Base-by-base conservation (phyloP, 805 yeast species). In the Lipomyces sp. region DNA sequence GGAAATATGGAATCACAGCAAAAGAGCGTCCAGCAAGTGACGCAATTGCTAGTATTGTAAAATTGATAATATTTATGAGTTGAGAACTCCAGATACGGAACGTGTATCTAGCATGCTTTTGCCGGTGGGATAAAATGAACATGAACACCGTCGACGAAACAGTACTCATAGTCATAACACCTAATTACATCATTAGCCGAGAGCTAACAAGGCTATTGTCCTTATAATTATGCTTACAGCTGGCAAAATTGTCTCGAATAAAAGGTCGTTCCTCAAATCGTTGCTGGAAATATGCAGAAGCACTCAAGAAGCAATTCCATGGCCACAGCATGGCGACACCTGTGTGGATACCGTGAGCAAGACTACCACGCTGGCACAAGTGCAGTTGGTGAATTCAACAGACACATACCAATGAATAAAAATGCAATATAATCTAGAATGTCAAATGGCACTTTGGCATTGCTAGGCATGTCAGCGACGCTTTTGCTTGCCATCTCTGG, bases 221-320 rank as follows among this genome's bases (percentile, higher is more conserved):
- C 65, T 50, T 44, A 61, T 19, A 43, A 60, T 4, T 36, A 53
- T 10, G 43, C 63, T 60, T 49, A 70, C 47, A 43, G 39, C 23
- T 61, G 13, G 18, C 78, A 66, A 86, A 88, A 1, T 83, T 77
- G 2, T 76, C 68, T 35, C 70, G 68, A 19, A 70, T 68, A 11
- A 43, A 38, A 11, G 61, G 61, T 40, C 59, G 47, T n/a, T 65
- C 71, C 18, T 67, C 68, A 55, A 91, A 79, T 59, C 89, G 65
- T 57, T 78, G 76, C 51, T 77, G 74, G 62, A 88, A 87, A 68
- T 87, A 89, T 7, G 84, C 84, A 0, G 95, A 79, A 0, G 96
- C 96, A 1, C 95, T 81, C 8, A 93, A 69, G 57, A 90, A 83
- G 60, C 93, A 82, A 72, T 91, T 93, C 96, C 98, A 91, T 0